Evolutionary conservation across 768 basidiomycete species (phyloP).

Genomic region (Calocera viscosa): DNA sequence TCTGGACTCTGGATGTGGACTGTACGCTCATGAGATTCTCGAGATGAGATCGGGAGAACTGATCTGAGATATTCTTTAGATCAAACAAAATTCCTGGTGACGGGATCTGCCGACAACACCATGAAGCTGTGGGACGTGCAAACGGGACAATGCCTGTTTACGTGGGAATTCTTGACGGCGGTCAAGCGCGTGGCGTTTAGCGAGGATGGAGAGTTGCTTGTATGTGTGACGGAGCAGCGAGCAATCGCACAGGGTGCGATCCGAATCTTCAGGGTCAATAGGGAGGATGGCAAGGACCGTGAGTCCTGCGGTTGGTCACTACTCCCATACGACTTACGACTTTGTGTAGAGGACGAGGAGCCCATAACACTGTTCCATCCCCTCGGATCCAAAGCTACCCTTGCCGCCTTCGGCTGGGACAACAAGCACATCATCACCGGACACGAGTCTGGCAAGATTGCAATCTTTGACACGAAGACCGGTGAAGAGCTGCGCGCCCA

Average conservation of each 20-base stretch:
- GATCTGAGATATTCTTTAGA: conserved; percentile 36
- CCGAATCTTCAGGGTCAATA: conserved; percentile 76
- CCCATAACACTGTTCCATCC: conserved; percentile 73
- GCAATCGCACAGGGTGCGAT: conserved; percentile 89
- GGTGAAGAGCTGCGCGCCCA: conserved; percentile 75
- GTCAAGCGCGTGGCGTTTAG: conserved; percentile 92
- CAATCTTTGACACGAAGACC: conserved; percentile 75
- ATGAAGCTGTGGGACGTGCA: conserved; percentile 82
- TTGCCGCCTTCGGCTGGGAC: conserved; percentile 76
- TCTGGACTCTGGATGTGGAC: conserved; percentile 96
- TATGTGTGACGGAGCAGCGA: conserved; percentile 94
- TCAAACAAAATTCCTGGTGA: conserved; percentile 72
- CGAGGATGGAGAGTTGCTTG: conserved; percentile 67
- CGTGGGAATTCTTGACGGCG: conserved; percentile 97
- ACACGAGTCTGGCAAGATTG: conserved; percentile 92
- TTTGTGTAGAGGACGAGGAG: conserved; percentile 54
- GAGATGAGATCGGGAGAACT: not conserved
- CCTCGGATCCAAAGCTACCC: conserved; percentile 89
- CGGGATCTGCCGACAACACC: conserved; percentile 89
- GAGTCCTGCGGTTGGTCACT: conserved; percentile 26
- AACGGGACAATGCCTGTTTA: conserved; percentile 82
- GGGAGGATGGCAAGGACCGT: conserved; percentile 75
- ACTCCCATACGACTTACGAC: conserved; percentile 7
- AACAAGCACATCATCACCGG: conserved; percentile 78
- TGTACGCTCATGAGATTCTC: conserved; percentile 40